Base-by-base conservation (phyloP, 2,329 filamentous ascomycete species). In the Epichloe hybrida region DNA sequence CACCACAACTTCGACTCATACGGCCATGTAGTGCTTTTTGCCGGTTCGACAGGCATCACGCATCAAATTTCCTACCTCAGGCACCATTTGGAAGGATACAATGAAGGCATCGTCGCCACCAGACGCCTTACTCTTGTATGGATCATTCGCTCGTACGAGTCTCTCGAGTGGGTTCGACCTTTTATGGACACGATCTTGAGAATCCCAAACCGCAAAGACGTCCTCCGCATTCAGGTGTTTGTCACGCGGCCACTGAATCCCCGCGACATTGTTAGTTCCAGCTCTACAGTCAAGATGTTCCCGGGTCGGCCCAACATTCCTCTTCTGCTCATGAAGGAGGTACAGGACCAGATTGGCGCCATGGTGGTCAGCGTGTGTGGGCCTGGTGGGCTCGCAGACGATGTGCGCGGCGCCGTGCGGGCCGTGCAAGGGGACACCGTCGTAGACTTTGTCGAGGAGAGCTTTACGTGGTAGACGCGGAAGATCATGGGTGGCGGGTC, bases 1-100 rank as follows among this genome's bases (percentile, higher is more conserved):
- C 84, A 88, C 62, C 85, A 95, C 67, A 82, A 81, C 54, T 82
- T 97, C 56, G 83, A 89, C 66, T 96, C 90, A 7, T 97, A 96
- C 67, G 91, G 93, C 39, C 93, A 94, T 42, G 82, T 84, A 43
- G 79, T 98, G 55, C 83, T 98, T 51, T 89, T 96, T 63, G 90
- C 91, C 12, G 90, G 89, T 51, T 88, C 91, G 52, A 89, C 93
- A 5, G 93, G 93, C 55, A 97, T 98, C 68, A 95, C 91, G 1
- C 91, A 97, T 66, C 89, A 95, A 64, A 80, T 97, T 34, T 87
- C 89, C 36, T 95, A 94, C 65, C 77, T 96, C 8, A 83, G 82
- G 50, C 84, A 93, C 48, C 72, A 91, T 4, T 76, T 91, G 52
- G 70, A 81, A 50, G 84, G 84, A 4, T 84, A 78, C 65, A 79